A percentile compares a stretch with the other conserved stretches of the same genome.
Conservation (phyloP, 2,329 filamentous ascomycete genomes). For the Alternaria novae-zelandiae region DNA sequence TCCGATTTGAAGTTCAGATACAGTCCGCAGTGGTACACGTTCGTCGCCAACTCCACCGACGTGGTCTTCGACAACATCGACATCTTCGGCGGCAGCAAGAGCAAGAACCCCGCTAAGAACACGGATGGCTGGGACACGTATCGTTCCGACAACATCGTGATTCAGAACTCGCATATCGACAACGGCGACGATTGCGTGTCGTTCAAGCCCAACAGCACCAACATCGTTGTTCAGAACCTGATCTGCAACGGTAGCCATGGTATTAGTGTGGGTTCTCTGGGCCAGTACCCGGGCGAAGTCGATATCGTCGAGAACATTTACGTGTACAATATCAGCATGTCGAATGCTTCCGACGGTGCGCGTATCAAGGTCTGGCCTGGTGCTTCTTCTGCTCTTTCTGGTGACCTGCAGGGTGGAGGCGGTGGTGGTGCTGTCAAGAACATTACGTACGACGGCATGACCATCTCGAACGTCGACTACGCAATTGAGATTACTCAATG, state of each 20-base stretch:
- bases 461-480: constrained; percentile 68
- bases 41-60: constrained; percentile 70
- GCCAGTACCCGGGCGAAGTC: constrained; percentile 68
- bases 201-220: constrained; percentile 76
- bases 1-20: constrained; percentile 67
- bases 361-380: constrained; percentile 79
- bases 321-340: constrained; percentile 50
- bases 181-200: constrained; percentile 76
- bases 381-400: constrained; percentile 60
- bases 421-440: constrained; percentile 68
- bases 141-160: constrained; percentile 66
- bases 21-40: constrained; percentile 67
- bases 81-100: constrained; percentile 63
- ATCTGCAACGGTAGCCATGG: constrained; percentile 74
- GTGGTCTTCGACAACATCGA: constrained; percentile 69
- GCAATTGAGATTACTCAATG: constrained; percentile 71
- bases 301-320: constrained; percentile 75
- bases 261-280: constrained; percentile 74
- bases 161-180: constrained; percentile 69
- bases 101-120: constrained; percentile 65
- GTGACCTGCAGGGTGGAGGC: constrained; percentile 70
- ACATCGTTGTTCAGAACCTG: constrained; percentile 71
- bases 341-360: constrained; percentile 64
- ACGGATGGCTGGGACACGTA: constrained; percentile 71
- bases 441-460: constrained; percentile 70